phyloP scores from a whole-genome alignment of 208 protist genomes.

The Trypanosoma rangeli region DNA sequence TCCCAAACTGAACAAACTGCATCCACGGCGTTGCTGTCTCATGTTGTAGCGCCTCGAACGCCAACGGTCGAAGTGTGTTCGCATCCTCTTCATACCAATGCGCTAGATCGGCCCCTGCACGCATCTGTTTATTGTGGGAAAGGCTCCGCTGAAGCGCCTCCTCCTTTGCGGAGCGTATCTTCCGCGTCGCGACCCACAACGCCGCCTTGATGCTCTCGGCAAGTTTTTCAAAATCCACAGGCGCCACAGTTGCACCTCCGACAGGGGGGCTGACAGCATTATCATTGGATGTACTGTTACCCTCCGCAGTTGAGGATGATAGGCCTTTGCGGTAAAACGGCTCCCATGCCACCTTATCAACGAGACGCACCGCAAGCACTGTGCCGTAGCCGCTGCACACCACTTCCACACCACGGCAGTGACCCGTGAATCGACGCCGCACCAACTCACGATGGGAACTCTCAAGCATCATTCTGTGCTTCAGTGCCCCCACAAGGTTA shows the following conservation, averaged over 20 bases:
- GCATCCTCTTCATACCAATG: slow-evolving; percentile 87
- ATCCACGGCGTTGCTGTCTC: slow-evolving; percentile 76
- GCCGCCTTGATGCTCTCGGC: slow-evolving; percentile 67
- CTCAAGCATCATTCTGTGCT: slow-evolving; percentile 82
- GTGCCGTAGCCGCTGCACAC: slow-evolving; percentile 72
- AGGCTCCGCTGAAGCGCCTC: slow-evolving; percentile 61
- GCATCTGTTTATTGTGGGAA: slow-evolving; percentile 52
- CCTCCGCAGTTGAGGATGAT: neutral
- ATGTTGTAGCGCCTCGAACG: slow-evolving; percentile 53
- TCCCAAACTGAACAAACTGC: slow-evolving; percentile 72
- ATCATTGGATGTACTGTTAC: neutral
- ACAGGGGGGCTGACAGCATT: neutral
- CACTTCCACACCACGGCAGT: slow-evolving; percentile 77
- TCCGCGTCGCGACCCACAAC: slow-evolving; percentile 62
- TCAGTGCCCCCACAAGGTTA: slow-evolving; percentile 73
- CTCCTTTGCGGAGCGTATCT: slow-evolving; percentile 68
- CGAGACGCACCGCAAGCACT: slow-evolving; percentile 54
- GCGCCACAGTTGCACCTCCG: neutral
- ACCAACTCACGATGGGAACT: slow-evolving; percentile 58
- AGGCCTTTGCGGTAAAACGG: slow-evolving; percentile 48
- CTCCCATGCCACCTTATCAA: slow-evolving; percentile 57
- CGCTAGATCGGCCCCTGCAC: slow-evolving; percentile 34
- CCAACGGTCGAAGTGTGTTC: slow-evolving; percentile 53
- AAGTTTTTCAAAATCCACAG: slow-evolving; percentile 57
- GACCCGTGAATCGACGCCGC: slow-evolving; percentile 55